A percentile compares a stretch with the other conserved stretches of the same genome.
Evolutionary conservation across 2,329 filamentous ascomycete genomes (phyloP).

Genomic region (Albifimbria verrucaria): DNA sequence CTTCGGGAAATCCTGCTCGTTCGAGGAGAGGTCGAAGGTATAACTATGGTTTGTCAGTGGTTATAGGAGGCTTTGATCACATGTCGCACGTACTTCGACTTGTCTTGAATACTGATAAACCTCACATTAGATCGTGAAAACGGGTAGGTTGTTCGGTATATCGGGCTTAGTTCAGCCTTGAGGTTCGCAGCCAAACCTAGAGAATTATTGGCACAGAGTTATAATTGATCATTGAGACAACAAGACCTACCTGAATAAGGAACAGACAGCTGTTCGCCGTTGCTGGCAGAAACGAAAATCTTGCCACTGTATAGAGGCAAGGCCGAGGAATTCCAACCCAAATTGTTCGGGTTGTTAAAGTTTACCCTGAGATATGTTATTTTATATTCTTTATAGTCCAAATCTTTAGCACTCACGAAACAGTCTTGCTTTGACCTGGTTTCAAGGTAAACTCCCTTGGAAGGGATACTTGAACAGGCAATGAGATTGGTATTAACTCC

Average conservation of each 20-base stretch:
- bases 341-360: not conserved
- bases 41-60: not conserved
- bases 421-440: not conserved
- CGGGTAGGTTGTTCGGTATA: too few relatives aligned
- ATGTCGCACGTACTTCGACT: too few relatives aligned
- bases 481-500: not conserved
- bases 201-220: not conserved
- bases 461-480: slow-evolving; percentile 1
- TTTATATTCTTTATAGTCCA: too few relatives aligned
- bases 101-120: too few relatives aligned
- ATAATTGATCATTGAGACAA: not conserved
- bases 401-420: not conserved
- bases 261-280: slow-evolving; percentile 26
- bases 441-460: not conserved
- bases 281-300: slow-evolving; percentile 24
- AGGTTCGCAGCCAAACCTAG: slow-evolving; percentile 13
- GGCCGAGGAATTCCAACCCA: not conserved
- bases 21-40: not conserved
- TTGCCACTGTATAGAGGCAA: slow-evolving; percentile 33
- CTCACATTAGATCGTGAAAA: too few relatives aligned
- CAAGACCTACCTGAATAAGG: slow-evolving; percentile 17
- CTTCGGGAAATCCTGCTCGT: slow-evolving; percentile 12
- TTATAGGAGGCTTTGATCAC: not conserved
- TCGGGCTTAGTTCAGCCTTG: not conserved
- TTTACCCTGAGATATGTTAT: not conserved